Base-by-base conservation (phyloP, 306 rosid species). In the Rosa persica region DNA sequence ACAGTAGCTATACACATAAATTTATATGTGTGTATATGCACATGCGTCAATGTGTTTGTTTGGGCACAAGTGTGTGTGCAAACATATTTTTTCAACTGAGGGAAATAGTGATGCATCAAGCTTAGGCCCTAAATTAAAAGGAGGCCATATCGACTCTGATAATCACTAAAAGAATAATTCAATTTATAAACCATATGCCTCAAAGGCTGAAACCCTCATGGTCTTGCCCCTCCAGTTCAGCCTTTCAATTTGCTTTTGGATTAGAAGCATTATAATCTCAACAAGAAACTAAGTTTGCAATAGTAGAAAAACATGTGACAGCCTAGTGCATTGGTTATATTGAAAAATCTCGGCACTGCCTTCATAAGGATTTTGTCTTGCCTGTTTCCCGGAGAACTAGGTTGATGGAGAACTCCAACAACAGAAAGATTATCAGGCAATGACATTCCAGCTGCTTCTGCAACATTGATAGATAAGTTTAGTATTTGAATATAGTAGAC, bases 311-410 rank as follows among this genome's bases (percentile, higher is more conserved):
- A 55, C 40, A 72, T 78, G 60, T 76, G 49, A 79, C 46, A 78
- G 76, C 62, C 77, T 76, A 74, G 61, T 78, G 66, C 60, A 74
- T 73, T 51, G 43, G 60, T 73, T 55, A 65, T 42, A 74, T 74
- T 77, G 79, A 80, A 80, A 22, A 65, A 81, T 78, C 78, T 77
- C 60, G 73, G 77, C 66, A 85, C 49, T 81, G 89, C 55, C 52
- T 52, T 81, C 66, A 39, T 78, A 61, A 47, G 57, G 74, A 78
- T 70, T 70, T 16, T 78, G 69, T 82, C 95, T 88, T 89, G 84
- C 98, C 94, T 90, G 78, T 90, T 90, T 87, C 98, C 93, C 39
- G 42, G 76, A 78, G 95, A 90, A 89, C 85, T 78, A 73, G 94
- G 93, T 85, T 89, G 94, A 72, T 88, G 97, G 67, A 92, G 92